Conservation (phyloP, 257 asterid genomes). For the Asclepias syriaca region DNA sequence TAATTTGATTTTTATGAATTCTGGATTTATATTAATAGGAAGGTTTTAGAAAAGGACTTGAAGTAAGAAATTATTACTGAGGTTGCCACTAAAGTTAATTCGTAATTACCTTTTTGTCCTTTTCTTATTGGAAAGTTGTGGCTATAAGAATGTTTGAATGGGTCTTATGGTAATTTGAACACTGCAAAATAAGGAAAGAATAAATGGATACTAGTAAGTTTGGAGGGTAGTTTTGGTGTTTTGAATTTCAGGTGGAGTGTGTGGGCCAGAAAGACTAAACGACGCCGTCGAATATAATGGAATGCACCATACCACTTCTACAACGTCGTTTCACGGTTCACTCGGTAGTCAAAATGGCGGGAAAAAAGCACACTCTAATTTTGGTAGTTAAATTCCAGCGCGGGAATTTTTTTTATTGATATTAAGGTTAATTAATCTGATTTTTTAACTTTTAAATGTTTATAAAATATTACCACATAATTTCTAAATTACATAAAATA, state of each 20-base stretch:
- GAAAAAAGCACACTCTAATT: conserved; percentile 11
- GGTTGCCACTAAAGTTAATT: conserved; percentile 2
- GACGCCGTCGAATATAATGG: conserved; percentile 11
- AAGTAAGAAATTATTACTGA: background rate
- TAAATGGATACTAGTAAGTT: background rate
- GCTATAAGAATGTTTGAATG: background rate
- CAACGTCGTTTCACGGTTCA: background rate
- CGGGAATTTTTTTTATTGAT: background rate
- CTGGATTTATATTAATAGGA: background rate
- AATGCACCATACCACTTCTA: background rate
- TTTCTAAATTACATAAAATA: no score
- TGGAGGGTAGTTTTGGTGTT: conserved; percentile 11
- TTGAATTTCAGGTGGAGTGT: no score
- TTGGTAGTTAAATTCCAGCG: background rate
- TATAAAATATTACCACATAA: no score
- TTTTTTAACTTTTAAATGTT: no score
- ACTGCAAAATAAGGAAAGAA: background rate
- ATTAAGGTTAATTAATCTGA: no score
- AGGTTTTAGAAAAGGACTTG: background rate
- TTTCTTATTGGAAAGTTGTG: background rate
- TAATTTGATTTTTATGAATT: background rate
- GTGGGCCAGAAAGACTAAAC: background rate
- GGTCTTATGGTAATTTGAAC: background rate
- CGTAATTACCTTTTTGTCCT: conserved; percentile 4
- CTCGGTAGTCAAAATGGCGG: conserved; percentile 26